Evolutionary conservation across 148 eudicot species (phyloP).

Genomic region (Nyssa sinensis): DNA sequence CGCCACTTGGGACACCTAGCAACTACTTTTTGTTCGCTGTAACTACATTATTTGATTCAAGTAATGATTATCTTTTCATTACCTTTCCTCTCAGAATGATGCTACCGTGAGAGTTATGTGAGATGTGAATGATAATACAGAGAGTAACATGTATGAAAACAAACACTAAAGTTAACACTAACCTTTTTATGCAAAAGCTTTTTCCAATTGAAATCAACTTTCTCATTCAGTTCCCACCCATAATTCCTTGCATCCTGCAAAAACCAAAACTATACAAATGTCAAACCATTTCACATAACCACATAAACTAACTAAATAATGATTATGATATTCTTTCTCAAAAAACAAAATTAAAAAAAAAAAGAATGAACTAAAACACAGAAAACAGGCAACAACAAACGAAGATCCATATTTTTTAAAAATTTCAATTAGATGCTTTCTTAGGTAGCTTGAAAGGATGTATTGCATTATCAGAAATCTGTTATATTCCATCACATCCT

Average conservation of each 20-base stretch:
- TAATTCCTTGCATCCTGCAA: constrained; percentile 82
- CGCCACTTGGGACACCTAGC: neutral
- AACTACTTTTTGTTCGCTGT: neutral
- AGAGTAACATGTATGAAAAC: neutral
- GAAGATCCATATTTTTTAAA: no score
- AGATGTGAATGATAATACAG: neutral
- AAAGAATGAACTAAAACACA: neutral
- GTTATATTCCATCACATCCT: neutral
- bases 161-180: constrained; percentile 16
- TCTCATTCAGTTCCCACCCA: constrained; percentile 95
- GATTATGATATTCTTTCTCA: neutral
- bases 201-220: constrained; percentile 86
- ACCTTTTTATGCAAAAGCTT: constrained; percentile 96
- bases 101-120: neutral
- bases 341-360: neutral
- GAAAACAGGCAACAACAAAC: no score
- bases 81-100: neutral
- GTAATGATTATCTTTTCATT: neutral
- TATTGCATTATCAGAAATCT: neutral
- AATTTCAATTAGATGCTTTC: neutral
- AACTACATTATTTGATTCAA: neutral
- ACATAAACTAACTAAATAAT: neutral
- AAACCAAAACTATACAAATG: neutral
- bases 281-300: constrained; percentile 12
- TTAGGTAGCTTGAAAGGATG: neutral